Evolutionary conservation across 2,329 filamentous ascomycete genomes (phyloP).

Genomic region (Ceratocystis papillata): DNA sequence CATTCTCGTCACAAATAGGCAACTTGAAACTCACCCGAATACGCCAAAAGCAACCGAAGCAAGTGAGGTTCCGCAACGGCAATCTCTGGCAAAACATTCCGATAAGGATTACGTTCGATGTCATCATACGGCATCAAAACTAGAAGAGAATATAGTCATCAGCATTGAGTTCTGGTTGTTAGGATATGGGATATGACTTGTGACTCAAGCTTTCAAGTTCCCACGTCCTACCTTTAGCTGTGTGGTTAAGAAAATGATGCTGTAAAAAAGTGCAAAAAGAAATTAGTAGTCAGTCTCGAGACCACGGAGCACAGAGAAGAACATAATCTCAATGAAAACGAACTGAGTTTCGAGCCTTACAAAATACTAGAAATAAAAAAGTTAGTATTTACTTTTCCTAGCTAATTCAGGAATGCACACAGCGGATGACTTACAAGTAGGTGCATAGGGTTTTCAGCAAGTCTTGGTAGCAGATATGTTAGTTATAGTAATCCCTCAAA

Average conservation of each 20-base stretch:
- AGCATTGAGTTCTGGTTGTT: neutral
- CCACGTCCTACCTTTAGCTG: constrained; percentile 47
- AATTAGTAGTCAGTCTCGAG: too few species aligned
- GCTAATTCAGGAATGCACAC: constrained; percentile 1
- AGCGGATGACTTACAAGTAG: constrained; percentile 41
- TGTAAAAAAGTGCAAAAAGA: constrained; percentile 25
- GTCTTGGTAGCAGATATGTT: constrained; percentile 28
- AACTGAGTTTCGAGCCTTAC: constrained; percentile 29
- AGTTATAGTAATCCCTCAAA: neutral
- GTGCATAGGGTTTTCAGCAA: constrained; percentile 68
- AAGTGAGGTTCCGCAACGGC: constrained; percentile 59
- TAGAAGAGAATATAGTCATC: constrained; percentile 18
- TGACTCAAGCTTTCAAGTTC: too few species aligned
- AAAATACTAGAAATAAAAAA: constrained; percentile 35
- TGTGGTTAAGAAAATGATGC: constrained; percentile 65
- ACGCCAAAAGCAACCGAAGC: constrained; percentile 65
- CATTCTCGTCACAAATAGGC: neutral
- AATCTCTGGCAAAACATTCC: constrained; percentile 46
- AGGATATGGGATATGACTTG: too few species aligned
- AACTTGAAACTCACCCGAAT: constrained; percentile 42
- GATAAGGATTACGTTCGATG: constrained; percentile 43
- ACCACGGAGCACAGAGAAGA: too few species aligned
- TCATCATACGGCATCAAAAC: constrained; percentile 43
- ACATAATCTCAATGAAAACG: neutral
- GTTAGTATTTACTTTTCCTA: constrained; percentile 26